A percentile compares a stretch with the other conserved stretches of the same genome.
Conservation (phyloP, 352 stramenopile genomes). For the Globisporangium perplexum region DNA sequence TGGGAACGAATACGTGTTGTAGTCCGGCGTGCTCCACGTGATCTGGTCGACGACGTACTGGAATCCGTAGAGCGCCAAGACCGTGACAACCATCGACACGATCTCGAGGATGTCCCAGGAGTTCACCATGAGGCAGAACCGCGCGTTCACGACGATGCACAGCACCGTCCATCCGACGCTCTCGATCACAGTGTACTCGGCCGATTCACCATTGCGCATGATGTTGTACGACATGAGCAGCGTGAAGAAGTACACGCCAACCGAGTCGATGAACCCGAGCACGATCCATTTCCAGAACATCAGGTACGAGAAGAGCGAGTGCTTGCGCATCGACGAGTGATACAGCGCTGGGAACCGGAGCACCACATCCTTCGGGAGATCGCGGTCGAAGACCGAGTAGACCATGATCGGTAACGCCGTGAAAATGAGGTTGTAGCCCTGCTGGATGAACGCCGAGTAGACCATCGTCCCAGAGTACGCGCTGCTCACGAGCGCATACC, state of each 20-base stretch:
- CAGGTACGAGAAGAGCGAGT: conserved; percentile 62
- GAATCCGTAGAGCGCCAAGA: conserved; percentile 53
- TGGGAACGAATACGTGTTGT: conserved; percentile 73
- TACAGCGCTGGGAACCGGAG: conserved; percentile 67
- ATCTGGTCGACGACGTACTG: conserved; percentile 72
- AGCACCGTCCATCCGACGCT: conserved; percentile 71
- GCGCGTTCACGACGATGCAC: conserved; percentile 70
- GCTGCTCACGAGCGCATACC: conserved; percentile 78
- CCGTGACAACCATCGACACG: conserved; percentile 43
- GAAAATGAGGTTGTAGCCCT: conserved; percentile 95
- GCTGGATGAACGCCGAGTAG: conserved; percentile 82
- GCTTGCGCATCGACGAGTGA: conserved; percentile 44
- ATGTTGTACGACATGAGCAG: conserved; percentile 44
- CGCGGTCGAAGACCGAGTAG: conserved; percentile 76
- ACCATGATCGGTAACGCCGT: conserved; percentile 91
- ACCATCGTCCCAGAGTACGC: conserved; percentile 90
- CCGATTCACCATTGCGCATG: conserved; percentile 44
- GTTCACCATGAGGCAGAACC: conserved; percentile 77
- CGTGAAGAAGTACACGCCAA: conserved; percentile 66
- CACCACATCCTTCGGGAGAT: conserved; percentile 61
- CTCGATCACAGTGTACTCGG: conserved; percentile 61
- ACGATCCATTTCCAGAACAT: conserved; percentile 88
- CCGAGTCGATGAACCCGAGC: conserved; percentile 67
- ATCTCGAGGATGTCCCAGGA: conserved; percentile 70
- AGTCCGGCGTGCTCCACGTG: conserved; percentile 36